Evolutionary conservation across 2,329 filamentous ascomycete genomes (phyloP), one percentile per base, ranked within the genome.

Genomic region (Calonectria pteridis): DNA sequence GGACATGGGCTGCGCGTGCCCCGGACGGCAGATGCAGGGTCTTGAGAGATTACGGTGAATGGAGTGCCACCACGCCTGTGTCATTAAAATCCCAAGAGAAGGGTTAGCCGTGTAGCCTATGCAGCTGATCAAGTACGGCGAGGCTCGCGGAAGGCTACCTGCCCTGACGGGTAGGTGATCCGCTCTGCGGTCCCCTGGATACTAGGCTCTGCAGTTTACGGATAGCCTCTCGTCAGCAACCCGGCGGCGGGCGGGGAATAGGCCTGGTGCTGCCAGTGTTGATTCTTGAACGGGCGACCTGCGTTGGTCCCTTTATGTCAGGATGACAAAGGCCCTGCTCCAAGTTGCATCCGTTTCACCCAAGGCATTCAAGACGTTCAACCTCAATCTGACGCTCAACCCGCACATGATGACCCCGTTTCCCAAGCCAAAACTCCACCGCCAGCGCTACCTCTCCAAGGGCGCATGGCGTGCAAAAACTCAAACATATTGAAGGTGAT

Each of bases 351-450:
- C 31, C 37, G 59, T 64, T 64, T 64, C 59, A 64, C 40, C 33
- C 40, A 11, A 49, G 26, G 18, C 59, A 43, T 28, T n/a, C 59
- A 64, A 64, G 59, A 43, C 59, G 40, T 64, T 43, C 37, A 64
- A 28, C 35, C 43, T 37, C 46, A 50, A 59, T 70, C 62, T 64
- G 46, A 55, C 33, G 33, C 46, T 70, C 58, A 49, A 64, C 49
- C 20, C 14, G 29, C 67, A 64, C 46, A 55, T 53, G 67, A 64
- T 37, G 50, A 71, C 62, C 46, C 50, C 33, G 55, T 63, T 26
- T 67, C 55, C 29, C 55, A 62, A 62, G 6, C 26, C n/a, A 28
- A 58, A 46, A 65, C 65, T 59, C 70, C 70, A 72, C 70, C 43
- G 49, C 53, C 37, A 72, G 51, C 65, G 49, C 70, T 68, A 67